These are phyloP conservation scores for Juncus inflexus DNA, from an alignment of 176 grass and related monocot species.

Conservation along the genomic window DNA sequence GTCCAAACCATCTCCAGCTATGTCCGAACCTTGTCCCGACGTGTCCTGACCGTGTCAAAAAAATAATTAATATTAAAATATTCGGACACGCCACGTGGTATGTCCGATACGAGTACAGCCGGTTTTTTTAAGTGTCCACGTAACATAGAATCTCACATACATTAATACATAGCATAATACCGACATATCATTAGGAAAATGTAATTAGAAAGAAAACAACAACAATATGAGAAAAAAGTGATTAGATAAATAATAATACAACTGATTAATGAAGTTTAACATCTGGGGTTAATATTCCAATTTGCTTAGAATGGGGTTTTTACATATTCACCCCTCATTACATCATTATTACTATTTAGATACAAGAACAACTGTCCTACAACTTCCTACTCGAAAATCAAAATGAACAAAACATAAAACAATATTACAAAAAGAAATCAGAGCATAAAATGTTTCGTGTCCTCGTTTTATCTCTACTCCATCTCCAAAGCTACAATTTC, in stretches of 20 bases:
- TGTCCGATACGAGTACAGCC: too few relatives aligned
- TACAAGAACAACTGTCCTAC: slow-evolving; percentile 23
- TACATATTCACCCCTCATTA: slow-evolving; percentile 21
- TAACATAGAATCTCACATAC: too few relatives aligned
- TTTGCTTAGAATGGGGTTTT: slow-evolving; percentile 19
- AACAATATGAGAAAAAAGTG: background rate
- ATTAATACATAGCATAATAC: too few relatives aligned
- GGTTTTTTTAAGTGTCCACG: too few relatives aligned
- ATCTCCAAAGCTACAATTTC: slow-evolving; percentile 22
- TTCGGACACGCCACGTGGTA: too few relatives aligned
- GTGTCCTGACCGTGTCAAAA: too few relatives aligned
- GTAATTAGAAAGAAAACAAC: background rate
- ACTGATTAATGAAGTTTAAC: slow-evolving; percentile 1
- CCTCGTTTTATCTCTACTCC: slow-evolving; percentile 8
- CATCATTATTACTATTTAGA: slow-evolving; percentile 27
- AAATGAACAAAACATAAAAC: slow-evolving; percentile 24
- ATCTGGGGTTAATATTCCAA: slow-evolving; percentile 17
- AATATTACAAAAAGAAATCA: slow-evolving; percentile 19
- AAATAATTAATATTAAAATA: too few relatives aligned
- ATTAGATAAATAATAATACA: slow-evolving; percentile 8
- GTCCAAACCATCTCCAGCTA: too few relatives aligned
- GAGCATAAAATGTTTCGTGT: slow-evolving; percentile 9
- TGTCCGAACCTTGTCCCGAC: too few relatives aligned
- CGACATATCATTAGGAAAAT: too few relatives aligned
- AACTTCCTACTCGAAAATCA: slow-evolving; percentile 13